Percentiles rank a stretch among this genome's conserved stretches.
Evolutionary conservation across 148 eudicot genomes (phyloP).

Genomic region (Diospyros kaki): DNA sequence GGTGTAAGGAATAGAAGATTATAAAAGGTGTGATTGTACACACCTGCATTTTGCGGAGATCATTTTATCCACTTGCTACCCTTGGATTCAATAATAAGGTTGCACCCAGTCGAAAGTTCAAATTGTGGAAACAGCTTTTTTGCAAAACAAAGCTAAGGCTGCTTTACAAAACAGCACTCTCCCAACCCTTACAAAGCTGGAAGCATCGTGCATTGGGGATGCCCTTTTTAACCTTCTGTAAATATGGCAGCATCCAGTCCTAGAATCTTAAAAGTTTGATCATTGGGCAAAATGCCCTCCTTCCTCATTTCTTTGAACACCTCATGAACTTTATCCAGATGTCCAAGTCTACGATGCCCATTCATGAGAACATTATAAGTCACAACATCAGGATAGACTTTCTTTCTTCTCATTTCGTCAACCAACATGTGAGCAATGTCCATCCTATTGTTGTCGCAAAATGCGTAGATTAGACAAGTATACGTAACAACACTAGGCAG

Average conservation of each 20-base stretch:
- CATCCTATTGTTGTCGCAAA: slow-evolving; percentile 28
- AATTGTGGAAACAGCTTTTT: too few relatives aligned
- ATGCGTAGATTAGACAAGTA: slow-evolving; percentile 48
- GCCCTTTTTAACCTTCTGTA: slow-evolving; percentile 1
- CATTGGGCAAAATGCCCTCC: slow-evolving; percentile 25
- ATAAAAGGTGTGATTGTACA: background rate
- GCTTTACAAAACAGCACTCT: too few relatives aligned
- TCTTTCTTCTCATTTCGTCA: slow-evolving; percentile 34
- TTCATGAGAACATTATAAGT: slow-evolving; percentile 33
- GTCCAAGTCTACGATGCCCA: slow-evolving; percentile 28
- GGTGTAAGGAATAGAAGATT: background rate
- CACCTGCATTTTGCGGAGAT: slow-evolving; percentile 14
- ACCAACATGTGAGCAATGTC: slow-evolving; percentile 29
- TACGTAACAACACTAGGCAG: slow-evolving; percentile 46
- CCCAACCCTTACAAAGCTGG: too few relatives aligned
- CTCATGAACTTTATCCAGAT: slow-evolving; percentile 25
- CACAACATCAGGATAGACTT: slow-evolving; percentile 24
- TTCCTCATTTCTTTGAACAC: slow-evolving; percentile 30
- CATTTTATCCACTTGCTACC: slow-evolving; percentile 4
- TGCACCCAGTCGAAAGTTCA: too few relatives aligned
- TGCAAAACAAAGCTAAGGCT: too few relatives aligned
- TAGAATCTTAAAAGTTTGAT: slow-evolving; percentile 8
- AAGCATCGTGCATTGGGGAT: too few relatives aligned
- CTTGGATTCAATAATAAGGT: too few relatives aligned
- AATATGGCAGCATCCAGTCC: slow-evolving; percentile 23